Evolutionary conservation across 2,329 filamentous ascomycete genomes (phyloP).

Genomic region (Colletotrichum cereale): DNA sequence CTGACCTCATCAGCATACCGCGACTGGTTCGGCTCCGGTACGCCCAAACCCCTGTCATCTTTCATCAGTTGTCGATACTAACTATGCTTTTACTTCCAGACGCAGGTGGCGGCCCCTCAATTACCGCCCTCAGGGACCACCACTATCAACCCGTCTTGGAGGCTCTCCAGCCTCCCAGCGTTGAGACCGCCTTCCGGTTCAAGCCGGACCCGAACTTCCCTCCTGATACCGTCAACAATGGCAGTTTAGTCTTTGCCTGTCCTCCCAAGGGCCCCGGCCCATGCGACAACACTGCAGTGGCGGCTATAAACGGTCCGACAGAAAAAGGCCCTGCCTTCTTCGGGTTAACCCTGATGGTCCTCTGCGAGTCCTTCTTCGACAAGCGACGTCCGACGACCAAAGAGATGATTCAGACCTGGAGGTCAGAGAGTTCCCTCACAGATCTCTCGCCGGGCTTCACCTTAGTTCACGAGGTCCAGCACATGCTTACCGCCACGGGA

Average conservation of each 20-base stretch:
- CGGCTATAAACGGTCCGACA: slow-evolving; percentile 12
- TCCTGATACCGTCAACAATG: slow-evolving; percentile 4
- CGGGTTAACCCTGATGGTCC: not conserved
- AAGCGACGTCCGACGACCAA: not conserved
- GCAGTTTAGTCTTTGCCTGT: slow-evolving; percentile 8
- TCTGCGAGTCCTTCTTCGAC: slow-evolving; percentile 20
- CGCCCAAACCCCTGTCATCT: not conserved
- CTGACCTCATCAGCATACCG: slow-evolving; percentile 1
- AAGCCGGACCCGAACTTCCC: slow-evolving; percentile 12
- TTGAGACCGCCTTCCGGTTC: slow-evolving; percentile 18
- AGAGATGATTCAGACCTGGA: slow-evolving; percentile 12
- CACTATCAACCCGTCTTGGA: slow-evolving; percentile 12
- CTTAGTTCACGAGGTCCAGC: not conserved
- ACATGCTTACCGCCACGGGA: slow-evolving; percentile 2
- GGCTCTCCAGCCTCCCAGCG: slow-evolving; percentile 14
- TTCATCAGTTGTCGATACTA: not conserved
- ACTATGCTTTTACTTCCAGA: not conserved
- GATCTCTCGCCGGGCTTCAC: not conserved
- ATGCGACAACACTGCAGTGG: slow-evolving; percentile 2
- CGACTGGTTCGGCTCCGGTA: slow-evolving; percentile 12
- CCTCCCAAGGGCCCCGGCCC: slow-evolving; percentile 8
- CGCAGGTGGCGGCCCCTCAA: not conserved
- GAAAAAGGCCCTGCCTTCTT: not conserved
- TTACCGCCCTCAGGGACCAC: not conserved
- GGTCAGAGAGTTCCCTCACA: not conserved